A percentile compares a stretch with the other conserved stretches of the same genome.
Evolutionary conservation across 2,329 filamentous ascomycete species (phyloP).

Genomic region (Fusarium lateritium): DNA sequence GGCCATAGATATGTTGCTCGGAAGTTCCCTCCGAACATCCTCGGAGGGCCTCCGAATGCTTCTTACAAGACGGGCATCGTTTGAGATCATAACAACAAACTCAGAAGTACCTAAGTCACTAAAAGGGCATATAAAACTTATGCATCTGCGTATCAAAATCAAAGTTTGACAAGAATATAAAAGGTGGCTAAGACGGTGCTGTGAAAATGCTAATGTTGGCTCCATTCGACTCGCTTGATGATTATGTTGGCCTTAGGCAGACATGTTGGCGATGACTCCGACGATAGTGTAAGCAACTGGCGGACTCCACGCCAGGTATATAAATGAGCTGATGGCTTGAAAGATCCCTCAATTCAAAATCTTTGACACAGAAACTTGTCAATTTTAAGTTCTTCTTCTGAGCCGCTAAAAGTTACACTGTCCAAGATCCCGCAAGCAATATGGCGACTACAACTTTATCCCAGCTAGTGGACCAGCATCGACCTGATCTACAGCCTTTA

Average conservation of each 20-base stretch:
- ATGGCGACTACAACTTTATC: slow-evolving; percentile 5
- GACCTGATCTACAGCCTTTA: slow-evolving; percentile 6
- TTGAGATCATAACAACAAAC: neutral
- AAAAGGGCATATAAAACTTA: accelerated
- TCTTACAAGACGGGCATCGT: neutral
- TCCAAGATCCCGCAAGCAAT: accelerated
- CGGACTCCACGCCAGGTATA: neutral
- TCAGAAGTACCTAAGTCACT: neutral
- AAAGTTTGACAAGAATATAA: too few relatives aligned
- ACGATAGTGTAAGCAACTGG: slow-evolving; percentile 4
- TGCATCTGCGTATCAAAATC: too few relatives aligned
- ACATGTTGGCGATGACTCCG: neutral
- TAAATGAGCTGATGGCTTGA: slow-evolving; percentile 1
- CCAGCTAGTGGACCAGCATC: slow-evolving; percentile 11
- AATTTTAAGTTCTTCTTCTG: too few relatives aligned
- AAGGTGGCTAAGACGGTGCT: too few relatives aligned
- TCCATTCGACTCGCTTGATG: neutral
- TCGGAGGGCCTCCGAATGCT: neutral
- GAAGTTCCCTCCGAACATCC: neutral
- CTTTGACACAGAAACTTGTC: too few relatives aligned
- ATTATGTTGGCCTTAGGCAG: neutral
- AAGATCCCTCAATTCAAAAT: neutral
- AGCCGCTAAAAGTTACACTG: neutral
- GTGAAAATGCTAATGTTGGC: neutral
- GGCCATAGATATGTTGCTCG: neutral